Percentiles rank a stretch among this genome's conserved stretches.
phyloP scores from a whole-genome alignment of 2,329 filamentous ascomycete genomes.

The Stagonosporopsis rhizophila region DNA sequence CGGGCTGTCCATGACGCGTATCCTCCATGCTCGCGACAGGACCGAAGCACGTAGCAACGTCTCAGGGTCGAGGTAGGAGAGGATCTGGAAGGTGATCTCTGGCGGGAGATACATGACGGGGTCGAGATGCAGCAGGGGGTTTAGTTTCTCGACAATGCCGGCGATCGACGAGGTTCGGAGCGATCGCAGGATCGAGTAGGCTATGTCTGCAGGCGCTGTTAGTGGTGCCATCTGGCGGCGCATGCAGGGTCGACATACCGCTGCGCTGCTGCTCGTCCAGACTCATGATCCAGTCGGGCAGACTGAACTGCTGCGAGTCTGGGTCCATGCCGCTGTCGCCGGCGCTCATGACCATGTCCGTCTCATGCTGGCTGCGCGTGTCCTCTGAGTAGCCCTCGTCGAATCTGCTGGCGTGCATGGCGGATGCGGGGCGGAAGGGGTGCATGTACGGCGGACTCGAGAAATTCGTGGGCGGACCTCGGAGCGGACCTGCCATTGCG shows the following conservation, averaged over 20 bases:
- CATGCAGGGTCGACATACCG: constrained; percentile 50
- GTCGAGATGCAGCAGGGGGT: constrained; percentile 88
- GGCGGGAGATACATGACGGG: constrained; percentile 85
- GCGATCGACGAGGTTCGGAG: constrained; percentile 82
- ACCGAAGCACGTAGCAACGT: constrained; percentile 81
- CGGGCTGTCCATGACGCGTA: constrained; percentile 79
- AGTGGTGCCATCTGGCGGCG: constrained; percentile 1
- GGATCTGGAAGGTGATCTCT: constrained; percentile 88
- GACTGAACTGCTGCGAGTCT: constrained; percentile 41
- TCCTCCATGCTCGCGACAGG: constrained; percentile 82
- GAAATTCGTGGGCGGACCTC: constrained; percentile 32
- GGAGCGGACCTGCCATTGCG: constrained; percentile 42
- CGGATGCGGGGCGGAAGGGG: constrained; percentile 44
- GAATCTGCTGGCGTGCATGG: constrained; percentile 56
- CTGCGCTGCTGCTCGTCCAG: constrained; percentile 63
- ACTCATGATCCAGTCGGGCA: constrained; percentile 63
- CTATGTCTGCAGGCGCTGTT: constrained; percentile 68
- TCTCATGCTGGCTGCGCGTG: constrained; percentile 58
- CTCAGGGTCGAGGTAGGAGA: constrained; percentile 81
- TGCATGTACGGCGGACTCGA: constrained; percentile 45
- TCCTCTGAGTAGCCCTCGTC: constrained; percentile 92
- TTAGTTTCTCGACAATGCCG: constrained; percentile 79
- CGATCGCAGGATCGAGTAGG: constrained; percentile 77
- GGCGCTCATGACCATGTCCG: constrained; percentile 50
- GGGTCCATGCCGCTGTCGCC: constrained; percentile 46